Conservation (phyloP, 2,329 filamentous ascomycete species). For the Aspergillus caelatus region DNA sequence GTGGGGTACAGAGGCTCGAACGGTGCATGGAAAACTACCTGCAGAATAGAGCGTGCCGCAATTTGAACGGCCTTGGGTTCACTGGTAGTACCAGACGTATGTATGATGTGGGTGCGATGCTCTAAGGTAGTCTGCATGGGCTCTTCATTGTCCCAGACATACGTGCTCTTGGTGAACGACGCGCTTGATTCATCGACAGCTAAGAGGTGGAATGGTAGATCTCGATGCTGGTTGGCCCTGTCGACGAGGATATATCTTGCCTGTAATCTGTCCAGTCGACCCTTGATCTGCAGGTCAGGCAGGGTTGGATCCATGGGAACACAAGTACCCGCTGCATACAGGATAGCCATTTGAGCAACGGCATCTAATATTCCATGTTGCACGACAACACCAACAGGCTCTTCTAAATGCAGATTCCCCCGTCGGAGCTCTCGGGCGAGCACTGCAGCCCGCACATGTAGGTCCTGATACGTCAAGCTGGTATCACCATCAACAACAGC, state of each 20-base stretch:
- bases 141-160: background rate
- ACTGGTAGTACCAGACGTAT: constrained; percentile 27
- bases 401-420: background rate
- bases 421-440: background rate
- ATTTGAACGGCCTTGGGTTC: constrained; percentile 30
- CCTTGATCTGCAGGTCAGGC: constrained; percentile 22
- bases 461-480: background rate
- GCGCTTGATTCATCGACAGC: background rate
- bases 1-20: constrained; percentile 15
- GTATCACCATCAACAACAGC: background rate
- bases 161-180: background rate
- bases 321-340: constrained; percentile 26
- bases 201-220: background rate
- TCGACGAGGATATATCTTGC: background rate
- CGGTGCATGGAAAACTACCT: constrained; percentile 23
- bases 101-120: constrained; percentile 21
- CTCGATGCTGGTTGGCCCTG: background rate
- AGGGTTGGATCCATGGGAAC: constrained; percentile 25
- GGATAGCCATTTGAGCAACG: constrained; percentile 26
- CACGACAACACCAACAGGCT: constrained; percentile 23
- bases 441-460: background rate
- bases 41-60: constrained; percentile 19
- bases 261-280: constrained; percentile 13
- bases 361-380: constrained; percentile 21
- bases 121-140: background rate